Base-by-base conservation (phyloP, 2,329 filamentous ascomycete species). In the Penicillium hordei region DNA sequence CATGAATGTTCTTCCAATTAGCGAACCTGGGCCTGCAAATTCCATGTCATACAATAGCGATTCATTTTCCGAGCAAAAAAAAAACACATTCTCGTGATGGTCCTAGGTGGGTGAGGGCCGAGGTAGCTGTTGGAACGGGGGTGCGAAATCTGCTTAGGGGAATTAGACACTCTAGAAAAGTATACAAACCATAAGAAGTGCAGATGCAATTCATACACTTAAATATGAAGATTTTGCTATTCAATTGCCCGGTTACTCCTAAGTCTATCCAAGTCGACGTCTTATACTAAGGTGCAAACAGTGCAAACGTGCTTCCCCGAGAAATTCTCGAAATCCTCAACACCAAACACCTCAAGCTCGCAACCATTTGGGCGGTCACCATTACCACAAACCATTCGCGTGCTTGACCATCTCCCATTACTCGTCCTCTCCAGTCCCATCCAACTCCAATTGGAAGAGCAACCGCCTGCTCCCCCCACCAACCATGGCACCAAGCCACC, bases 291-390 rank as follows among this genome's bases (percentile, higher is more conserved):
- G 12, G 29, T 71, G 68, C 70, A 73, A 73, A 73, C 67, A 63
- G 43, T 67, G 66, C 57, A 59, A 59, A 62, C 38, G 36, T 34
- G 67, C 48, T 52, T 42, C 54, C 46, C 61, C 62, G 60, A 67
- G 69, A 72, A 71, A 71, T 71, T 72, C 68, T 68, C 60, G 59
- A 65, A 62, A 57, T 60, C 43, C 43, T 57, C 50, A 58, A 64
- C 63, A 57, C 21, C 55, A 34, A 46, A 53, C 49, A 57, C 49
- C 43, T 36, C 42, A 43, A 58, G 44, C 51, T 58, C 50, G 27
- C 55, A 55, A 44, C 45, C 44, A 55, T 46, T 44, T 34, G 51
- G 38, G 55, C 34, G 27, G 21, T 31, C 25, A 54, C 40, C 27
- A 57, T 40, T n/a, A 57, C 49, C 48, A 46, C 19, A 23, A 52